Base-by-base conservation (phyloP, 2,329 filamentous ascomycete genomes). In the Exophiala sp. region DNA sequence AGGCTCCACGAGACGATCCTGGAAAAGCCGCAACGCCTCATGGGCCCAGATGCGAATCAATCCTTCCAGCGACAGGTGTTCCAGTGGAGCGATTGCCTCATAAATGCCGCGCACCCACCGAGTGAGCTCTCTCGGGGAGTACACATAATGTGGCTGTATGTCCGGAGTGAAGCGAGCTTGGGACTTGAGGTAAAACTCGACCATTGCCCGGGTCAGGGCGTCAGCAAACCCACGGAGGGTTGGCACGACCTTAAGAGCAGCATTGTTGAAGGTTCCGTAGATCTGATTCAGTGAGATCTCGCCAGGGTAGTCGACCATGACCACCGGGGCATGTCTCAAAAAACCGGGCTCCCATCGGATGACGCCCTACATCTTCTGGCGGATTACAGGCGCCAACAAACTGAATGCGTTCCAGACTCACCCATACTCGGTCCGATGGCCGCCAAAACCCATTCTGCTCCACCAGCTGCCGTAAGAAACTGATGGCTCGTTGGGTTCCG, bases 401-500 rank as follows among this genome's bases (percentile, higher is more conserved):
- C 65, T 99, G 93, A 63, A 99, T 97, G 38, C 94, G 86, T 65
- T 98, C 94, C 16, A 98, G 80, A 4, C 88, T 94, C 43, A 98
- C 93, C 93, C 93, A 99, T 2, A 86, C 89, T 73, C 95, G 96
- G 71, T 97, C 94, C 0, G 87, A 87, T 0, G 94, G 95, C 60
- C 91, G 81, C 94, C 94, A 99, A 79, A 98, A 99, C 23, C 93
- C 93, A 61, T 97, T 97, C 65, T 98, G 93, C 68, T 99, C 93
- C 42, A 99, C 90, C 55, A 99, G 82, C 67, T 99, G 93, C 61
- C 94, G 83, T 59, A 99, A 70, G 79, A 99, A 98, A 4, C 93
- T 94, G 58, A 98, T 98, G 27, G 93, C 93, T 55, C 93, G 83
- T 68, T 98, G 93, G 1, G 94, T 98, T 48, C 90, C 91, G 66